phyloP scores from a whole-genome alignment of 1,284 basidiomycete genomes.

The Fomitopsis schrenkii region DNA sequence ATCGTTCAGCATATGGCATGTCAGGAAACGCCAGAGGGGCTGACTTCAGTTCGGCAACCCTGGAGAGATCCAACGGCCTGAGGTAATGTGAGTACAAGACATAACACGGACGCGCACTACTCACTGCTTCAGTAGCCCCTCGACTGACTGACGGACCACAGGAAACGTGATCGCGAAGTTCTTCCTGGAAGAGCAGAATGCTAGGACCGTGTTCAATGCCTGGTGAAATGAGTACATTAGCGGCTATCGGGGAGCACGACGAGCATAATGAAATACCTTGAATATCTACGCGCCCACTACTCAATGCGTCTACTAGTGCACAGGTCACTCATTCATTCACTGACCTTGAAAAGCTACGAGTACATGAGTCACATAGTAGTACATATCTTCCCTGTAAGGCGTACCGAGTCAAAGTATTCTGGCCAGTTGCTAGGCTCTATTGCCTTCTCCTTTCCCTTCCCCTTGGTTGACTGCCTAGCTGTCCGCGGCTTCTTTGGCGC shows the following conservation, averaged over 20 bases:
- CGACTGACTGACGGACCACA: conserved; percentile 73
- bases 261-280: conserved; percentile 12
- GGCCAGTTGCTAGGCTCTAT: conserved; percentile 43
- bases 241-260: background rate
- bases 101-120: conserved; percentile 11
- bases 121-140: conserved; percentile 72
- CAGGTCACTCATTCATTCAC: background rate
- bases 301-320: background rate
- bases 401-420: conserved; percentile 53
- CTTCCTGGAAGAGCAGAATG: conserved; percentile 82
- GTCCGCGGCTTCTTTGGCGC: conserved; percentile 18
- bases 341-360: conserved; percentile 23
- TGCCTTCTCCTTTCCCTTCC: conserved; percentile 12
- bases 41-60: conserved; percentile 85
- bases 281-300: conserved; percentile 10
- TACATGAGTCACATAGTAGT: background rate
- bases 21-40: conserved; percentile 11
- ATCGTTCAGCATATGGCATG: background rate
- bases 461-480: conserved; percentile 12
- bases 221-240: background rate
- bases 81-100: conserved; percentile 7
- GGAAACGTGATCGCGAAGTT: conserved; percentile 81
- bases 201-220: conserved; percentile 36
- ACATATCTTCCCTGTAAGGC: conserved; percentile 15
- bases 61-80: conserved; percentile 75